Percentiles rank a stretch among this genome's conserved stretches.
Evolutionary conservation across 345 rosid species (phyloP).

Genomic region (Balakata baccata): DNA sequence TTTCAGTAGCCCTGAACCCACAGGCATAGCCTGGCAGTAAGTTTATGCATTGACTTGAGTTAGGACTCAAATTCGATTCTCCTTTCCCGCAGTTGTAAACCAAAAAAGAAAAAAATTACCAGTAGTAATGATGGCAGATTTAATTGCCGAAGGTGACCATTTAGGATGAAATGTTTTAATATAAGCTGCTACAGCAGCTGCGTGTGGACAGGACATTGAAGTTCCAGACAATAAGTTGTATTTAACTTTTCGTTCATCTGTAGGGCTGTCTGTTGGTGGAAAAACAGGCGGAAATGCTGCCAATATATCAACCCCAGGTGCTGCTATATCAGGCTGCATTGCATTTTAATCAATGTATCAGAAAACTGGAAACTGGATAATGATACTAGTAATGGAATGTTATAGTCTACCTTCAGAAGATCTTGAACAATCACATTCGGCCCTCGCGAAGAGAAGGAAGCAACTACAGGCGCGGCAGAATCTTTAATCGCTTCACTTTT

Average conservation of each 20-base stretch:
- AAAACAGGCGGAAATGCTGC: conserved; percentile 39
- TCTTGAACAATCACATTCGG: conserved; percentile 29
- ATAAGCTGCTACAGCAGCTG: conserved; percentile 45
- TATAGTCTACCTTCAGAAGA: conserved; percentile 25
- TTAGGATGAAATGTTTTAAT: conserved; percentile 41
- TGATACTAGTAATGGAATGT: background rate
- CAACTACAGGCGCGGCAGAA: conserved; percentile 31
- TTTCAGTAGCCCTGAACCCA: no score
- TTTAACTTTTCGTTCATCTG: conserved; percentile 26
- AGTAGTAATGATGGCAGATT: conserved; percentile 49
- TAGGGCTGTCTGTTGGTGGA: conserved; percentile 8
- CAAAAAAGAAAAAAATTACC: no score
- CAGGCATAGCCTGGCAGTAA: no score
- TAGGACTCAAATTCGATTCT: no score
- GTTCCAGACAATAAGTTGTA: conserved; percentile 47
- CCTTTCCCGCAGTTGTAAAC: no score
- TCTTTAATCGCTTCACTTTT: conserved; percentile 30
- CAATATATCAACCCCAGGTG: conserved; percentile 46
- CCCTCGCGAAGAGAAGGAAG: conserved; percentile 44
- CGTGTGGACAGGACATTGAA: conserved; percentile 63
- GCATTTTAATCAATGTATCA: background rate
- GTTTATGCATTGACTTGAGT: no score
- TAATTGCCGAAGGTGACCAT: conserved; percentile 59
- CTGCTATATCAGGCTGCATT: conserved; percentile 47
- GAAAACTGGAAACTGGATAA: background rate